These are phyloP conservation scores for Candida berthetii DNA, from an alignment of 805 yeast genomes.

Conservation along the genomic window DNA sequence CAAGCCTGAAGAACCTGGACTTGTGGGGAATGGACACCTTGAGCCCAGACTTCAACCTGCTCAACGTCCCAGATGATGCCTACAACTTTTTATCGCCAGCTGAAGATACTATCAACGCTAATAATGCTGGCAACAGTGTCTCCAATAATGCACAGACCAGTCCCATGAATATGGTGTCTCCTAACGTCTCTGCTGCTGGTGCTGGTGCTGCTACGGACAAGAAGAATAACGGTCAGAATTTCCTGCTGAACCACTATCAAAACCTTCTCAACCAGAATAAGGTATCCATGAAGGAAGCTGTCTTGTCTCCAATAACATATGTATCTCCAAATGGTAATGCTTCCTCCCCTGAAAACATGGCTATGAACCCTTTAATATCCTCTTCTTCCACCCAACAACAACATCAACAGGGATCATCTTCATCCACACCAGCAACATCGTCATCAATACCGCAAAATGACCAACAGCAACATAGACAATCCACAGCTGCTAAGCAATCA, in stretches of 20 bases:
- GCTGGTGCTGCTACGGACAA: not conserved
- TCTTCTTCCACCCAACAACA: too few species aligned
- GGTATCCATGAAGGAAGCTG: slow-evolving; percentile 17
- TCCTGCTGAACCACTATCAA: slow-evolving; percentile 17
- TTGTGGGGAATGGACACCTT: slow-evolving; percentile 6
- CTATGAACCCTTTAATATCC: slow-evolving; percentile 5
- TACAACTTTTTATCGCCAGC: slow-evolving; percentile 4
- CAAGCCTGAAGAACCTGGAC: not conserved
- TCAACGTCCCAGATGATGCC: slow-evolving; percentile 15
- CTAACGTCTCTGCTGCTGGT: not conserved
- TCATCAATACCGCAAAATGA: not conserved
- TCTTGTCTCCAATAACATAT: slow-evolving; percentile 9
- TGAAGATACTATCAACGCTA: not conserved
- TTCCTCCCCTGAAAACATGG: slow-evolving; percentile 3
- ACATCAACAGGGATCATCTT: slow-evolving; percentile 1
- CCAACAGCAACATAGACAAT: too few species aligned
- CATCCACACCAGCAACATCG: not conserved
- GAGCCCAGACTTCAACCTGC: slow-evolving; percentile 16
- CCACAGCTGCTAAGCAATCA: not conserved
- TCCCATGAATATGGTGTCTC: too few species aligned
- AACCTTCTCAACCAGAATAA: slow-evolving; percentile 17
- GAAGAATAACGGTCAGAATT: slow-evolving; percentile 3
- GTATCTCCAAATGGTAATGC: slow-evolving; percentile 1
- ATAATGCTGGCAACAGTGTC: not conserved
- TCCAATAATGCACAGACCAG: not conserved